Evolutionary conservation across 345 rosid species (phyloP).

Genomic region (Tarenaya hassleriana): DNA sequence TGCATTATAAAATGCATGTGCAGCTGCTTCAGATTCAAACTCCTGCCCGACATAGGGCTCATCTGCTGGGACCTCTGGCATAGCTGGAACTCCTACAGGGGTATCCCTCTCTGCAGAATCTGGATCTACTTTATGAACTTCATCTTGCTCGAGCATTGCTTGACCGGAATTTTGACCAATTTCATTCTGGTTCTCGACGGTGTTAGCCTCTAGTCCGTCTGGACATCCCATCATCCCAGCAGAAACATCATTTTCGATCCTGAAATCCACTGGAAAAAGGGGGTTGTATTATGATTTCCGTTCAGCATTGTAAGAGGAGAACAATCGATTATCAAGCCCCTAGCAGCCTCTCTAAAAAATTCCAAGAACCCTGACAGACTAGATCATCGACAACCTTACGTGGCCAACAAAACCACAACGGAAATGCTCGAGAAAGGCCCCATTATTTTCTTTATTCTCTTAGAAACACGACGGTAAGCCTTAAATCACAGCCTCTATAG

Average conservation of each 20-base stretch:
- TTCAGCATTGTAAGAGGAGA: neutral
- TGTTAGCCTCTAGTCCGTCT: conserved; percentile 27
- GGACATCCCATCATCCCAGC: conserved; percentile 34
- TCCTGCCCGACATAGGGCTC: conserved; percentile 88
- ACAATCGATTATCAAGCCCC: neutral
- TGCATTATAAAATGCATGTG: conserved; percentile 81
- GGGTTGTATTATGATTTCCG: neutral
- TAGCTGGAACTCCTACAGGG: conserved; percentile 30
- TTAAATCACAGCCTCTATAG: neutral
- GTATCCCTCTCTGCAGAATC: conserved; percentile 24
- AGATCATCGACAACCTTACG: no score
- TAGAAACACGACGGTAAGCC: conserved; percentile 1
- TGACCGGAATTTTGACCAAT: conserved; percentile 44
- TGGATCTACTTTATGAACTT: conserved; percentile 37
- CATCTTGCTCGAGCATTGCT: conserved; percentile 42
- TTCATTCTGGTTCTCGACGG: conserved; percentile 31
- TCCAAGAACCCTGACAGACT: no score
- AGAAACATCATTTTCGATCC: conserved; percentile 47
- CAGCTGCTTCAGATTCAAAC: conserved; percentile 90
- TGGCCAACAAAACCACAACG: no score
- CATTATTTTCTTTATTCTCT: no score
- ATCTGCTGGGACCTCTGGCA: conserved; percentile 33
- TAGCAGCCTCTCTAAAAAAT: no score
- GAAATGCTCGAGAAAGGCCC: no score
- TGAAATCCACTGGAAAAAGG: conserved; percentile 70